Conservation (phyloP, 108 stramenopile species). For the Craspedostauros australis region DNA sequence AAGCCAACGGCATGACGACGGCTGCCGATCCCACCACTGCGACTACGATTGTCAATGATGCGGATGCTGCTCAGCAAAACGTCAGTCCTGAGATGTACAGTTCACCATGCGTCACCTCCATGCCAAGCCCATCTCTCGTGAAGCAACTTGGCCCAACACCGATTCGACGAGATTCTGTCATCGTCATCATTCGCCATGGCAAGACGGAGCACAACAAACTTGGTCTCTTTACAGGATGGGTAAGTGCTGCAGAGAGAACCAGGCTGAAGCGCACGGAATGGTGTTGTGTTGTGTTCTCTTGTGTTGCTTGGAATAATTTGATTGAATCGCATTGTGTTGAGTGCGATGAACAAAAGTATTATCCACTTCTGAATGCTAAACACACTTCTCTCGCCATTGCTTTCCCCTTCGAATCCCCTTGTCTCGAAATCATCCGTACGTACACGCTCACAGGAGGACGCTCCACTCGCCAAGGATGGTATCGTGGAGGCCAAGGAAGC, state of each 20-base stretch:
- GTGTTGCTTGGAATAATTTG: no score
- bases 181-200: slow-evolving; percentile 92
- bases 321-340: no score
- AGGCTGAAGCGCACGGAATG: no score
- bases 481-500: slow-evolving; percentile 83
- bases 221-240: slow-evolving; percentile 92
- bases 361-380: no score
- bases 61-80: slow-evolving; percentile 10
- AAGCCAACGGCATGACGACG: background rate
- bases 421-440: background rate
- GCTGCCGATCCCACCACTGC: slow-evolving; percentile 22
- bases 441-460: slow-evolving; percentile 50
- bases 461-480: slow-evolving; percentile 81
- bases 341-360: no score
- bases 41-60: slow-evolving; percentile 1
- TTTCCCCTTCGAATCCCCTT: background rate
- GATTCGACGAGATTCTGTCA: slow-evolving; percentile 43
- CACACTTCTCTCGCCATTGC: background rate
- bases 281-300: no score
- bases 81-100: slow-evolving; percentile 8
- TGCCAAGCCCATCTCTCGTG: slow-evolving; percentile 33
- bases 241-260: slow-evolving; percentile 8
- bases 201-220: slow-evolving; percentile 92
- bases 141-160: slow-evolving; percentile 27
- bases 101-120: slow-evolving; percentile 40